phyloP scores from a whole-genome alignment of 2,329 filamentous ascomycete genomes.

The Xylariaceae sp. region DNA sequence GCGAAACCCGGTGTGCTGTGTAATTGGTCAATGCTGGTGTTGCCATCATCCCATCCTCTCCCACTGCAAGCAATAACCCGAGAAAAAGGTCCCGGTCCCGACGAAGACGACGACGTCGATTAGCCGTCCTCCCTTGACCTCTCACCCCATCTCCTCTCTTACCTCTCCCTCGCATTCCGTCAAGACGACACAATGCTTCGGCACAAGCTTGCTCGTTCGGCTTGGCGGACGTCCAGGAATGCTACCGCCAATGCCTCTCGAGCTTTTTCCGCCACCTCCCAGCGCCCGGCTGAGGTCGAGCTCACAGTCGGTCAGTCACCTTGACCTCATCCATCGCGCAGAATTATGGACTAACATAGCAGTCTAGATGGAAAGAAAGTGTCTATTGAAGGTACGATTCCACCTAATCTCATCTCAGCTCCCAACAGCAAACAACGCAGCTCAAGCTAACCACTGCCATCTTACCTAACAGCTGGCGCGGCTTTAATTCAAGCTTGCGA shows the following conservation, averaged over 20 bases:
- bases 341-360: conserved; percentile 18
- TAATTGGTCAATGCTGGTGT: no score
- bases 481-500: conserved; percentile 98
- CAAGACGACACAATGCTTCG: conserved; percentile 65
- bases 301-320: conserved; percentile 77
- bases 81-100: no score
- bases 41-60: no score
- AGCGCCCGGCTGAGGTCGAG: conserved; percentile 86
- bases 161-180: conserved; percentile 42
- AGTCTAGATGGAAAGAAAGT: conserved; percentile 92
- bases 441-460: conserved; percentile 31
- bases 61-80: no score
- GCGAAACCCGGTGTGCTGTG: no score
- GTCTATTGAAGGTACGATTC: conserved; percentile 80
- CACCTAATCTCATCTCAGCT: conserved; percentile 2
- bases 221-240: conserved; percentile 60
- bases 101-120: conserved; percentile 21
- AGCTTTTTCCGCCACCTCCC: conserved; percentile 75
- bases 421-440: not conserved
- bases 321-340: not conserved
- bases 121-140: conserved; percentile 19
- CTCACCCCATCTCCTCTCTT: conserved; percentile 30
- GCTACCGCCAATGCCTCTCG: conserved; percentile 58
- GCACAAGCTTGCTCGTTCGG: conserved; percentile 64
- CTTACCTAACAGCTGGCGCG: conserved; percentile 68